Percentiles rank a stretch among this genome's conserved stretches.
These are phyloP conservation scores for Cicer pinnatifidum DNA, from an alignment of 306 rosid species.

Conservation along the genomic window DNA sequence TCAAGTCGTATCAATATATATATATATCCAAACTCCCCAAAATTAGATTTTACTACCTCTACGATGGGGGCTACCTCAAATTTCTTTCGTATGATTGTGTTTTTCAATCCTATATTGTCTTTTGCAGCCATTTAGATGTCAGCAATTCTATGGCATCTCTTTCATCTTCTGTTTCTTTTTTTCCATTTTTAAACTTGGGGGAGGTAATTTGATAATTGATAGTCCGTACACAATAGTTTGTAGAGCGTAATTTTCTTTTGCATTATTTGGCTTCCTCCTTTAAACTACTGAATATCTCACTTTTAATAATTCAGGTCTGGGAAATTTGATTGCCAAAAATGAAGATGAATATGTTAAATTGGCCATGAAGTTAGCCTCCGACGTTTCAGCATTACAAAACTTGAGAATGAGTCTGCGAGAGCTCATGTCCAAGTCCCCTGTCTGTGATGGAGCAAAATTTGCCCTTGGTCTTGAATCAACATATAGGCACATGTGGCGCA, in stretches of 20 bases:
- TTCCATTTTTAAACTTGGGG: neutral
- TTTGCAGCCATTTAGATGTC: too few relatives aligned
- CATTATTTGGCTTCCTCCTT: conserved; percentile 28
- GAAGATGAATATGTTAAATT: conserved; percentile 87
- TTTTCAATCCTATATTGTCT: too few relatives aligned
- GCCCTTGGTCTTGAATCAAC: conserved; percentile 67
- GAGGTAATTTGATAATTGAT: conserved; percentile 3
- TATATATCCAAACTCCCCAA: neutral
- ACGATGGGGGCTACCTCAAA: neutral
- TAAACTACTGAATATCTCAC: conserved; percentile 30
- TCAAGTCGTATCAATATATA: neutral
- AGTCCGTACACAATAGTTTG: neutral
- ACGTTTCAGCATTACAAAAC: conserved; percentile 71
- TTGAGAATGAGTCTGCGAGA: conserved; percentile 85
- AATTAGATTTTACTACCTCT: neutral
- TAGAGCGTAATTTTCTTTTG: conserved; percentile 10
- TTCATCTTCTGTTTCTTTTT: neutral
- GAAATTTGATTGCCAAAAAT: conserved; percentile 69
- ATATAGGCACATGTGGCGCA: conserved; percentile 80
- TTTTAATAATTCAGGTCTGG: conserved; percentile 62
- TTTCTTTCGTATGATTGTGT: neutral
- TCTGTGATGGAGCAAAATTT: conserved; percentile 81
- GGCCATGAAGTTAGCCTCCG: conserved; percentile 87
- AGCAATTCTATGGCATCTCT: neutral
- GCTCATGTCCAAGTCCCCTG: conserved; percentile 81